Evolutionary conservation across 78 protist species (phyloP), one percentile per base, ranked within the genome.

Genomic region (Paratrimastix pyriformis): DNA sequence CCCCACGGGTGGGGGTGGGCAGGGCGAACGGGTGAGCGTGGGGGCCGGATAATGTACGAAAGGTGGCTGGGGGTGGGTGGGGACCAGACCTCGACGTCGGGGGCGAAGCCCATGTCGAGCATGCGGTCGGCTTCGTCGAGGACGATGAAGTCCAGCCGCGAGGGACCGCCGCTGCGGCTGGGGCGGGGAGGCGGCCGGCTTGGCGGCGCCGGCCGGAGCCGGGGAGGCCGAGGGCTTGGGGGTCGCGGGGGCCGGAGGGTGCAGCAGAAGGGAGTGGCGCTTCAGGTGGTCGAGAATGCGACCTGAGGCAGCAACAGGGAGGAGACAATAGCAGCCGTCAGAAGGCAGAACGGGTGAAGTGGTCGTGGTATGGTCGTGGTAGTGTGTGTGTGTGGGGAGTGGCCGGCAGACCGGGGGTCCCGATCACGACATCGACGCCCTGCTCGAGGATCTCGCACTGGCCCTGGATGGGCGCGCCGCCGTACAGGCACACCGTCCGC

Each of bases 91-190:
- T 75, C 72, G 29, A 75, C 32, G 57, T 15, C 54, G 42, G 50
- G 72, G 15, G 65, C 74, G 59, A 50, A 78, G n/a, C 87, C 74
- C 74, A 83, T 60, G 52, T 73, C 37, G 71, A 84, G 73, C 87
- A 84, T 84, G 69, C 73, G 72, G 58, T 84, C 87, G 15, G 83
- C 84, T 44, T 84, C 87, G 33, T 84, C 87, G 29, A 84, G 77
- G 0, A 76, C 65, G 55, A 44, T 55, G 32, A 29, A 3, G 35
- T 70, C 35, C 24, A 70, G 24, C 11, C 11, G 24, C 50, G 24
- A 11, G 74, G 60, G 57, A 26, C 24, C 57, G 18, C 57, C 57
- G 18, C 21, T 52, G 18, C 21, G 35, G 35, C 57, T 52, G 18
- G 18, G 57, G 18, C 57, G 57, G 35, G 35, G 57, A 18, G 18